Percentiles rank a stretch among this genome's conserved stretches.
phyloP scores from a whole-genome alignment of 495 filamentous ascomycete genomes.

The Xylaria venustula region DNA sequence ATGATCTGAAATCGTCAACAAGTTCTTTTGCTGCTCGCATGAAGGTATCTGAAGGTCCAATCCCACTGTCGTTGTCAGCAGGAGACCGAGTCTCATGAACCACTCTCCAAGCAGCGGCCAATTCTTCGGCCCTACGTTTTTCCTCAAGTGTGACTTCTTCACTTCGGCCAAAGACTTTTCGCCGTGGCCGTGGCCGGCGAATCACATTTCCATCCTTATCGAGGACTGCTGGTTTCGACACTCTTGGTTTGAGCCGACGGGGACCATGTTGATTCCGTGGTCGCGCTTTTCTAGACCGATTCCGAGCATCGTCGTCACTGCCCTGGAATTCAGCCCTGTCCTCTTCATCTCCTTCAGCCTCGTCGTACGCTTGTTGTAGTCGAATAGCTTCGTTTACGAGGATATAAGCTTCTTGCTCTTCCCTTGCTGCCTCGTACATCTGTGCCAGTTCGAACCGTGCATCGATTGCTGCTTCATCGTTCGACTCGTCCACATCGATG shows the following conservation, averaged over 20 bases:
- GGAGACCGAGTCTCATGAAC: conserved; percentile 17
- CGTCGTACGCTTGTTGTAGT: conserved; percentile 46
- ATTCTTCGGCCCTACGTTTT: conserved; percentile 19
- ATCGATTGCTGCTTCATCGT: conserved; percentile 58
- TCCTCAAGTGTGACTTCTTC: conserved; percentile 30
- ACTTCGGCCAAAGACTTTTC: conserved; percentile 25
- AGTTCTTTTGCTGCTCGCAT: conserved; percentile 72
- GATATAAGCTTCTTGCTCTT: conserved; percentile 69
- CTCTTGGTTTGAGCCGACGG: conserved; percentile 11
- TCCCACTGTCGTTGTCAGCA: not conserved
- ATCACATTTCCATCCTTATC: not conserved
- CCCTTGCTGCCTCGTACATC: conserved; percentile 70
- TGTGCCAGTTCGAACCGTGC: conserved; percentile 70
- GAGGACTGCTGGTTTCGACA: not conserved
- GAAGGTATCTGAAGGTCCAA: conserved; percentile 30
- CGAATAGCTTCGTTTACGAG: conserved; percentile 70
- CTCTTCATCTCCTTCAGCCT: conserved; percentile 44
- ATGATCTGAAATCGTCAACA: conserved; percentile 75
- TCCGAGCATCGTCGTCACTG: conserved; percentile 8
- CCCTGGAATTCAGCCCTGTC: conserved; percentile 16
- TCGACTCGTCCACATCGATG: conserved; percentile 63
- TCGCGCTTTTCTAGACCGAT: conserved; percentile 1
- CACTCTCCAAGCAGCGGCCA: conserved; percentile 22
- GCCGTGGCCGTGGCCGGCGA: conserved; percentile 13
- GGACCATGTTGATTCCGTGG: conserved; percentile 10